Evolutionary conservation across 78 protist species (phyloP).

Genomic region (Cavenderia fasciculata): DNA sequence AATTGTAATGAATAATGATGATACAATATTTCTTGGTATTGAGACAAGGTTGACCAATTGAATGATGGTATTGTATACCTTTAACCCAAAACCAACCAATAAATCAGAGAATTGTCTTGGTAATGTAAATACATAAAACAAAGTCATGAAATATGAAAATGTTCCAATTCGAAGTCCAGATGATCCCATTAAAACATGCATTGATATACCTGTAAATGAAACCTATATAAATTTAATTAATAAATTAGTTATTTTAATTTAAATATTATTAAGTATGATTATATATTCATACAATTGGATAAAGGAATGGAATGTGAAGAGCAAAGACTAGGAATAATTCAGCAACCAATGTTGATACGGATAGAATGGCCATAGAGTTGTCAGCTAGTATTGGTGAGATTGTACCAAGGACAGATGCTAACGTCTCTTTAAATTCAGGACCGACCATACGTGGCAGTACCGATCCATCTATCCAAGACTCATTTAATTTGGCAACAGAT

Average conservation of each 20-base stretch:
- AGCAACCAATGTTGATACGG: background rate
- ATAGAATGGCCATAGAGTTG: conserved; percentile 23
- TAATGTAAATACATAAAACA: conserved; percentile 11
- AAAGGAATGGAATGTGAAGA: background rate
- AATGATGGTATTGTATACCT: too few species aligned
- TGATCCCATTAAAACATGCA: conserved; percentile 19
- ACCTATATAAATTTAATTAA: too few species aligned
- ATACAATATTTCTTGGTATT: background rate
- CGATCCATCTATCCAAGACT: conserved; percentile 17
- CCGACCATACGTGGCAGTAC: conserved; percentile 54
- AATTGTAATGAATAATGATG: background rate
- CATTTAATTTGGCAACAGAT: conserved; percentile 26
- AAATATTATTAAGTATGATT: too few species aligned
- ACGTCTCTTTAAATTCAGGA: conserved; percentile 23
- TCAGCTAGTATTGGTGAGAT: background rate
- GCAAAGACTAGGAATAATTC: conserved; percentile 40
- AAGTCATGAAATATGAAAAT: conserved; percentile 38
- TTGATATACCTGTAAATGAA: conserved; percentile 12
- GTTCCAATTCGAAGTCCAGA: conserved; percentile 70
- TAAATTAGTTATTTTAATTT: too few species aligned
- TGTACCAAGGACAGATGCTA: background rate
- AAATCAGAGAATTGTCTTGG: background rate
- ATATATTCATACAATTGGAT: background rate
- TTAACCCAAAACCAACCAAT: too few species aligned
- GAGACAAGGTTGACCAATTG: background rate